Percentiles rank a stretch among this genome's conserved stretches.
Evolutionary conservation across 2,329 filamentous ascomycete species (phyloP).

Genomic region (Colletotrichum brevisporum): DNA sequence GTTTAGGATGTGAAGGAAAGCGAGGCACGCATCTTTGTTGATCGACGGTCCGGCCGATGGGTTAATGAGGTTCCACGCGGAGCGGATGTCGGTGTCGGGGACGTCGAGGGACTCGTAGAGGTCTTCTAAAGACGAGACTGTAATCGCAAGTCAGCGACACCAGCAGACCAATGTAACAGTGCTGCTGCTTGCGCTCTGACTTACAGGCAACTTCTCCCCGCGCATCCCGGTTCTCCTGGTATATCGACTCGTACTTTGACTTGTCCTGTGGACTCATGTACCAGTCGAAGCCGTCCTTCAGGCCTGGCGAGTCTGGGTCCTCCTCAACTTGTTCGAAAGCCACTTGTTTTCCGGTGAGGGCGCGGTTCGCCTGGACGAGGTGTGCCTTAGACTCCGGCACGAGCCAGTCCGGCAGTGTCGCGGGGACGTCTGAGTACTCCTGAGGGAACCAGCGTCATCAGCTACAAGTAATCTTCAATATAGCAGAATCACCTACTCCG

Average conservation of each 20-base stretch:
- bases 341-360: conserved; percentile 82
- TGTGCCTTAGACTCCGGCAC: conserved; percentile 96
- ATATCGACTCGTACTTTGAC: conserved; percentile 96
- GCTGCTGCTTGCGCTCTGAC: conserved; percentile 48
- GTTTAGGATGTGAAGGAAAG: conserved; percentile 97
- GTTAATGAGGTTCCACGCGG: conserved; percentile 98
- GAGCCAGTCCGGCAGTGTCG: conserved; percentile 91
- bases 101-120: conserved; percentile 87
- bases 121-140: conserved; percentile 83
- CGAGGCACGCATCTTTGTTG: conserved; percentile 94
- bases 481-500: conserved; percentile 73
- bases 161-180: neutral
- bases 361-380: conserved; percentile 85
- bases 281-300: conserved; percentile 99
- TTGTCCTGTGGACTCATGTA: conserved; percentile 97
- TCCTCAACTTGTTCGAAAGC: conserved; percentile 90
- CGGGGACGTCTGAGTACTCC: conserved; percentile 93
- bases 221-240: conserved; percentile 89
- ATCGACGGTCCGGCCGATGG: conserved; percentile 86
- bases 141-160: conserved; percentile 23
- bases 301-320: conserved; percentile 83
- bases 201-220: conserved; percentile 86
- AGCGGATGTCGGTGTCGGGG: conserved; percentile 84
- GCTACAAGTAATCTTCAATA: conserved; percentile 6
- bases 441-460: conserved; percentile 51